Percentiles rank a stretch among this genome's conserved stretches.
Conservation (phyloP, 345 rosid species). For the Firmiana major region DNA sequence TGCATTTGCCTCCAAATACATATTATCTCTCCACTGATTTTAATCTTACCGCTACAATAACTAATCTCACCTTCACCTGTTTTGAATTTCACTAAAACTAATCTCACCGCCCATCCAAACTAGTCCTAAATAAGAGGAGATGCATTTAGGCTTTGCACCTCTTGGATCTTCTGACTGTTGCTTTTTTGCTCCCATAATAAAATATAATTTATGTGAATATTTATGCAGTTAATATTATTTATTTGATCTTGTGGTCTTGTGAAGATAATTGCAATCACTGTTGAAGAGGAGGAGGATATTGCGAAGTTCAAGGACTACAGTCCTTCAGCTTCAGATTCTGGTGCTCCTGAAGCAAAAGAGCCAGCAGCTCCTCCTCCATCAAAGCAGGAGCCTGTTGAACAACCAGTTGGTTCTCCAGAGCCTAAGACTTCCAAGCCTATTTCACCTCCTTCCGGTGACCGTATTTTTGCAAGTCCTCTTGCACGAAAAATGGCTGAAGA, state of each 20-base stretch:
- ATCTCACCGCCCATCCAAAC: no score
- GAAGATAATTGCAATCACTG: conserved; percentile 83
- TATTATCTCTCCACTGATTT: no score
- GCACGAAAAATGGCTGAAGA: conserved; percentile 94
- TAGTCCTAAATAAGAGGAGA: neutral
- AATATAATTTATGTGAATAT: neutral
- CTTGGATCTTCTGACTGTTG: neutral
- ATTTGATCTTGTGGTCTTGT: conserved; percentile 9
- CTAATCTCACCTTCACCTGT: no score
- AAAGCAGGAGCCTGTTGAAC: conserved; percentile 51
- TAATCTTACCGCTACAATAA: no score
- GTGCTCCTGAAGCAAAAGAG: conserved; percentile 40
- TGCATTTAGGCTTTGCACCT: conserved; percentile 2
- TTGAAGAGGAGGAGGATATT: conserved; percentile 87
- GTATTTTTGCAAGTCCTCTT: conserved; percentile 84
- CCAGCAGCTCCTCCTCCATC: conserved; percentile 55
- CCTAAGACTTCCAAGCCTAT: conserved; percentile 51
- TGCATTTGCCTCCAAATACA: no score
- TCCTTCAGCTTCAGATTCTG: conserved; percentile 48
- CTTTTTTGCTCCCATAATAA: neutral
- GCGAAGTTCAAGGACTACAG: conserved; percentile 82
- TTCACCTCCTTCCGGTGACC: conserved; percentile 53
- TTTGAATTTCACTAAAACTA: no score
- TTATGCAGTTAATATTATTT: conserved; percentile 3
- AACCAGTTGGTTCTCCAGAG: conserved; percentile 58